Evolutionary conservation across 345 rosid species (phyloP).

Genomic region (Citrus australasica): DNA sequence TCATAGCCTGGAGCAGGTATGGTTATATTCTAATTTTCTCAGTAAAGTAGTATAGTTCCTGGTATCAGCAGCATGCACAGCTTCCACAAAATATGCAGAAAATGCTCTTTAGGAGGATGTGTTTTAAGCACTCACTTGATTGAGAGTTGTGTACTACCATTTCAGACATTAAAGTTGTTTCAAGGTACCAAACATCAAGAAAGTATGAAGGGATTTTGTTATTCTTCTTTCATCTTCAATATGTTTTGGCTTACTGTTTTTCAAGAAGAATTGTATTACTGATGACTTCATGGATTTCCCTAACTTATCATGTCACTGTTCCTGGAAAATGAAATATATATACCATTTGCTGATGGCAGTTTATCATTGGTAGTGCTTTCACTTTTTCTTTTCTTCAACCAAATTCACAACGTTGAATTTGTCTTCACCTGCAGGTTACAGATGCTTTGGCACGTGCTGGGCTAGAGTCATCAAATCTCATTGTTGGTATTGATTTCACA

Average conservation of each 20-base stretch:
- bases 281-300: not conserved
- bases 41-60: not conserved
- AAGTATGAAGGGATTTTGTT: not conserved
- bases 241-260: not conserved
- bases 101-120: not conserved
- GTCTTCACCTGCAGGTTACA: slow-evolving; percentile 39
- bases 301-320: not conserved
- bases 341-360: not conserved
- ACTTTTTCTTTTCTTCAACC: not conserved
- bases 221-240: not conserved
- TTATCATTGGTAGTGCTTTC: not conserved
- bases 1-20: slow-evolving; percentile 62
- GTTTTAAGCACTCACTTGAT: not conserved
- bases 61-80: not conserved
- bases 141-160: not conserved
- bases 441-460: slow-evolving; percentile 65
- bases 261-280: not conserved
- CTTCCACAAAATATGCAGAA: not conserved
- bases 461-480: slow-evolving; percentile 74
- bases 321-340: not conserved
- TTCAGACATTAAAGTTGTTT: not conserved
- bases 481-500: slow-evolving; percentile 81
- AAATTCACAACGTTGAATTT: not conserved
- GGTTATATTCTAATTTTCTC: not conserved
- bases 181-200: not conserved